Conservation (phyloP, 495 filamentous ascomycete species). For the Paragyromitra xinjiangensis region DNA sequence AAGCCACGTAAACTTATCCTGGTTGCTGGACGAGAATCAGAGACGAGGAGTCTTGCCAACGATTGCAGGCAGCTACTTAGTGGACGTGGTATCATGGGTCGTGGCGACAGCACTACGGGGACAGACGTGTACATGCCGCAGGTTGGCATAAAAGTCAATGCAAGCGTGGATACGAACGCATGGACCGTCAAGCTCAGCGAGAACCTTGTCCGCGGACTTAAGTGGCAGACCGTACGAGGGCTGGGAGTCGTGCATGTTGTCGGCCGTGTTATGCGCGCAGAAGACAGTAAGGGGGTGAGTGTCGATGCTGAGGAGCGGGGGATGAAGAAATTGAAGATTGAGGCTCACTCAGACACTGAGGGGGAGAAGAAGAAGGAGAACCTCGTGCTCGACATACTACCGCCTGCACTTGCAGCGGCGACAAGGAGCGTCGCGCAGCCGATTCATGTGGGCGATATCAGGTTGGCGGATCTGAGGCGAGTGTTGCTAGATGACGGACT, state of each 20-base stretch:
- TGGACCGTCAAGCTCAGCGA: conserved; percentile 93
- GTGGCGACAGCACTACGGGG: conserved; percentile 58
- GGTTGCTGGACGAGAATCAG: conserved; percentile 77
- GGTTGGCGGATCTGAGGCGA: conserved; percentile 85
- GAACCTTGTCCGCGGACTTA: conserved; percentile 78
- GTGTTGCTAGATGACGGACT: conserved; percentile 84
- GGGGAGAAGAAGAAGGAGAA: conserved; percentile 46
- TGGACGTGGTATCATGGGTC: conserved; percentile 58
- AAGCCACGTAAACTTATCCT: conserved; percentile 92
- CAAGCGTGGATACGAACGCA: conserved; percentile 96
- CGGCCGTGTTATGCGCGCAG: conserved; percentile 49
- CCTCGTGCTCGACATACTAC: conserved; percentile 80
- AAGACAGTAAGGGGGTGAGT: conserved; percentile 42
- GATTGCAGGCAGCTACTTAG: conserved; percentile 81
- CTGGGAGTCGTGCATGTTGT: conserved; percentile 75
- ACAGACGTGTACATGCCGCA: conserved; percentile 80
- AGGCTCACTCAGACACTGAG: conserved; percentile 54
- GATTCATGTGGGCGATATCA: conserved; percentile 91
- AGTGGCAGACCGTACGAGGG: conserved; percentile 92
- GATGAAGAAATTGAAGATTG: conserved; percentile 72
- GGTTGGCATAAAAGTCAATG: conserved; percentile 76
- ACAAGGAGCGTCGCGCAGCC: conserved; percentile 82
- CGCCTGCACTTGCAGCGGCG: conserved; percentile 76
- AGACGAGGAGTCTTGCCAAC: conserved; percentile 77
- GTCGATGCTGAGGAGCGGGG: conserved; percentile 42